Percentiles rank a stretch among this genome's conserved stretches.
Conservation (phyloP, 768 basidiomycete genomes). For the Bullera alba region DNA sequence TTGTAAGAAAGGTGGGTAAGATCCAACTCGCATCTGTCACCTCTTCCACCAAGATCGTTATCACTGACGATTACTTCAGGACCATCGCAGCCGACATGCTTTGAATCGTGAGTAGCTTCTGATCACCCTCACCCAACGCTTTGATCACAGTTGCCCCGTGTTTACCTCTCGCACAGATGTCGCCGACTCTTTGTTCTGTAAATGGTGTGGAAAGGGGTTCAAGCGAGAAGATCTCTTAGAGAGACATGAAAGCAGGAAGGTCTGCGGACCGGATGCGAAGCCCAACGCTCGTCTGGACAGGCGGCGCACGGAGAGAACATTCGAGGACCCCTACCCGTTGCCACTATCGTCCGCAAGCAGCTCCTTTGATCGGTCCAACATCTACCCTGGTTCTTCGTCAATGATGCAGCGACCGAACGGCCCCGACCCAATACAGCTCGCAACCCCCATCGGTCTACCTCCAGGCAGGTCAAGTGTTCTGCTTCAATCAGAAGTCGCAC, state of each 20-base stretch:
- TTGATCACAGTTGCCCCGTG: not conserved
- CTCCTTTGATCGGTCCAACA: not conserved
- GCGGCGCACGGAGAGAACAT: not conserved
- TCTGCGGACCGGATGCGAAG: slow-evolving; percentile 14
- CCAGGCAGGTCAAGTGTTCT: not conserved
- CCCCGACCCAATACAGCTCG: not conserved
- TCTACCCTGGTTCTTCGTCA: not conserved
- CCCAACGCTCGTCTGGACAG: not conserved
- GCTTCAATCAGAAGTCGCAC: not conserved
- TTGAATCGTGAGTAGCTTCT: slow-evolving; percentile 25
- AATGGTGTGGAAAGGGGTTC: slow-evolving; percentile 22
- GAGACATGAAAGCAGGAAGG: slow-evolving; percentile 27
- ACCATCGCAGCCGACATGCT: slow-evolving; percentile 32
- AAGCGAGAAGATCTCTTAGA: slow-evolving; percentile 33
- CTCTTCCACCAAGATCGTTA: not conserved
- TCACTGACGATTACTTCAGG: slow-evolving; percentile 10
- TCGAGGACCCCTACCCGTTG: not conserved
- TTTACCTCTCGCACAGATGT: slow-evolving; percentile 14
- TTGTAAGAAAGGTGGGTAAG: slow-evolving; percentile 32
- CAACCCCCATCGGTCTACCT: too few relatives aligned
- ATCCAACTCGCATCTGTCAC: not conserved
- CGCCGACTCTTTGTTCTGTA: slow-evolving; percentile 12
- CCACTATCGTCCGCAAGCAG: not conserved
- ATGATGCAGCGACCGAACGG: too few relatives aligned
- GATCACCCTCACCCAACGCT: not conserved